Evolutionary conservation across 345 rosid genomes (phyloP), one percentile per base, ranked within the genome.

Genomic region (Salix koriyanagi): DNA sequence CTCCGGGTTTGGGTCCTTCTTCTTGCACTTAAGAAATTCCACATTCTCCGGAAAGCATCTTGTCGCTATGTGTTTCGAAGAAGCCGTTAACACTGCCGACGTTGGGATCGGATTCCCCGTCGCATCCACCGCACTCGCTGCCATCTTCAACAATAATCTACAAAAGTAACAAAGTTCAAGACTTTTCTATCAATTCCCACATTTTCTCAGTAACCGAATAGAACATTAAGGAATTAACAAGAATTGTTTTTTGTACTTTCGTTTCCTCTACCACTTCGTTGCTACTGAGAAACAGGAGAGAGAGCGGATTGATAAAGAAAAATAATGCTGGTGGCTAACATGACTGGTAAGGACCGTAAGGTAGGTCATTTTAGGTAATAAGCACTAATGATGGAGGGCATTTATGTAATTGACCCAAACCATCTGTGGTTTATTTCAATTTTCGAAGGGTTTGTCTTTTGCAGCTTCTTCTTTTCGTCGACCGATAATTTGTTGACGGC

Each of bases 1-100:
- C 92, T 96, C 99, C 0, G 99, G 99, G 77, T 96, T 96, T 2
- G 97, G 95, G 80, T 96, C 97, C 79, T 89, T 91, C 94, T 94
- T 87, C 90, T 96, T 96, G 87, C 99, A 96, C 82, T 90, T 96
- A 80, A 96, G 90, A 81, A 94, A 96, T 42, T 82, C 97, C 74
- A 96, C 84, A 79, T 96, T 96, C 86, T 94, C 97, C 14, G 82
- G 77, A 54, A 68, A 84, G 85, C 99, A 96, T 71, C 94, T 77
- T 19, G 67, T 67, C 61, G 83, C 90, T 62, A 96, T 90, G 70
- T 94, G 98, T 88, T 94, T 96, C 71, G 99, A 90, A 41, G 98
- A 82, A 30, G 98, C 88, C 86, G 85, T 94, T 75, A 96, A 86
- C 83, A 92, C 95, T 62, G 99, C 90, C 28, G 99, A 96, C 0